phyloP scores from a whole-genome alignment of 73 alveolate genomes.

The Paramecium tetraurelia region DNA sequence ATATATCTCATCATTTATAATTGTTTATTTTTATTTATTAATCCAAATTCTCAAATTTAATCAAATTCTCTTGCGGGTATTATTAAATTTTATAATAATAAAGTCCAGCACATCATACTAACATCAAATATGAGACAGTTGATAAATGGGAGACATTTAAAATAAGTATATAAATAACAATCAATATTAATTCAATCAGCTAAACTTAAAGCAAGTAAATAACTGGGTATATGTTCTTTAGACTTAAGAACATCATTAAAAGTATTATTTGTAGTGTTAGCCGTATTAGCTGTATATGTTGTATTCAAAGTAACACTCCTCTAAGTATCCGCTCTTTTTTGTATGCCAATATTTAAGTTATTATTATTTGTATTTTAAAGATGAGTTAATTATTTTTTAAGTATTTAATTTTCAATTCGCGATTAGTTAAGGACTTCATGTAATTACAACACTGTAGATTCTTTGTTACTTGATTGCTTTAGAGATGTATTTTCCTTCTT shows the following conservation, averaged over 20 bases:
- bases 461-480: neutral
- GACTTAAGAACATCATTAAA: neutral
- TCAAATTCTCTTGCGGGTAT: neutral
- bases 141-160: neutral
- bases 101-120: neutral
- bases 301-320: neutral
- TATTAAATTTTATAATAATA: too few relatives aligned
- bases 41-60: neutral
- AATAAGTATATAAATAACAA: neutral
- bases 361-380: neutral
- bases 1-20: neutral
- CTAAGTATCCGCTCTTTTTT: neutral
- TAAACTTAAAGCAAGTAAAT: slow-evolving; percentile 40
- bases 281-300: neutral
- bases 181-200: neutral
- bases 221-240: slow-evolving; percentile 7
- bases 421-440: neutral
- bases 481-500: neutral
- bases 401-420: neutral
- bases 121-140: too few relatives aligned
- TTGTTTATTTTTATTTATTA: neutral
- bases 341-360: neutral
- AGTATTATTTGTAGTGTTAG: neutral
- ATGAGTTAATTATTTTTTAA: neutral
- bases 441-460: neutral